A percentile compares a stretch with the other conserved stretches of the same genome.
These are phyloP conservation scores for Aristolochia californica DNA, from an alignment of 164 flowering plant genomes.

Conservation along the genomic window DNA sequence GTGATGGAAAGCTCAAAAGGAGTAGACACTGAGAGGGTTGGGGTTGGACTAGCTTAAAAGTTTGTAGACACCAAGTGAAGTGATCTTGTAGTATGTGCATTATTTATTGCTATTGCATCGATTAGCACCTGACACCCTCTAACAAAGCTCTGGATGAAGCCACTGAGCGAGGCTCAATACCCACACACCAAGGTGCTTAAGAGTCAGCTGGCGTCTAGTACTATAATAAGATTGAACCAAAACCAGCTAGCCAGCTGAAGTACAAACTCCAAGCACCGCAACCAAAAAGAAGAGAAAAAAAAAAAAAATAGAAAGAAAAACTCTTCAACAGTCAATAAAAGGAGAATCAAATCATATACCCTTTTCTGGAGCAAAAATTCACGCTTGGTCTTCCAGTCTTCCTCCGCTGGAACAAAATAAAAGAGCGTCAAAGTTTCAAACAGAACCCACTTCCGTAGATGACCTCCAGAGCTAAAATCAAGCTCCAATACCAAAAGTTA, in stretches of 20 bases:
- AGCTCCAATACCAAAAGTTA: no score
- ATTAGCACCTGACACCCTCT: no score
- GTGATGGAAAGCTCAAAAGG: no score
- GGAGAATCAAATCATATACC: conserved; percentile 24
- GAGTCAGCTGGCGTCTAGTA: no score
- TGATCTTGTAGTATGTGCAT: no score
- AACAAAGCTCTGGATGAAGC: not conserved
- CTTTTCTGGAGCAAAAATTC: conserved; percentile 62
- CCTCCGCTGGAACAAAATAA: conserved; percentile 52
- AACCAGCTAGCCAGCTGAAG: not conserved
- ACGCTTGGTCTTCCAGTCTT: conserved; percentile 84
- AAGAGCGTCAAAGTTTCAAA: conserved; percentile 12
- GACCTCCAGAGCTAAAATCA: no score
- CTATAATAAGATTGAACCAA: no score
- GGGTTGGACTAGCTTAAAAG: no score
- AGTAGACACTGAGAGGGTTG: no score
- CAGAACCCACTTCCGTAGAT: not conserved
- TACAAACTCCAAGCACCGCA: not conserved
- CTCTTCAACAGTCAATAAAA: not conserved
- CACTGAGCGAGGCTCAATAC: not conserved
- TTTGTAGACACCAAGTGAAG: no score
- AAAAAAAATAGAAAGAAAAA: no score
- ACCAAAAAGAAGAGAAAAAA: not conserved
- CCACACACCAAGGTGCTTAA: not conserved
- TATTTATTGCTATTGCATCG: no score